These are phyloP conservation scores for Rhododendron simsii DNA, from an alignment of 148 eudicot genomes.

Conservation along the genomic window DNA sequence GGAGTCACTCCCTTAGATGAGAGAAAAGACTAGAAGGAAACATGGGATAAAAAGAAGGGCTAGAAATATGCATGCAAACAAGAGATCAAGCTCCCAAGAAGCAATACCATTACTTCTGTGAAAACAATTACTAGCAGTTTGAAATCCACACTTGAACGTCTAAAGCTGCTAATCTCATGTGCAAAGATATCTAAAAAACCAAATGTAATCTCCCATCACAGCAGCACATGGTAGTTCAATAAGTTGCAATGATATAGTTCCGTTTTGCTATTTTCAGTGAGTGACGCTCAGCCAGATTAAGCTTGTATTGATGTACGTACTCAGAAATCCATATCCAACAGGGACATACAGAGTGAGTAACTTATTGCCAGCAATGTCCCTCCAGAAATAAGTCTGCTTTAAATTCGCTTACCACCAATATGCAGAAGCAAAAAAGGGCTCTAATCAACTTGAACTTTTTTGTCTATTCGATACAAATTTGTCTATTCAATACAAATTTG, in stretches of 20 bases:
- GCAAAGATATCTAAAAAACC: neutral
- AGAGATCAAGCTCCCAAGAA: neutral
- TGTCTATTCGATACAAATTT: neutral
- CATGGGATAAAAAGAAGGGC: neutral
- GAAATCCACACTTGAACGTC: neutral
- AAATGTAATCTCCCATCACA: neutral
- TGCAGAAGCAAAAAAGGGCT: neutral
- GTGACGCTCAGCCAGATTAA: neutral
- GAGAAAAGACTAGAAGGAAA: neutral
- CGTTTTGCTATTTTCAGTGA: neutral
- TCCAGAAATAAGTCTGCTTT: neutral
- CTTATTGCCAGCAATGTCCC: neutral
- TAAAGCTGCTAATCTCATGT: neutral
- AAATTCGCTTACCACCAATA: neutral
- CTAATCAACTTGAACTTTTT: neutral
- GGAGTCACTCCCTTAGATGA: neutral
- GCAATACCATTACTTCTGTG: neutral
- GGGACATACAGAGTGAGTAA: neutral
- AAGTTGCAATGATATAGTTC: neutral
- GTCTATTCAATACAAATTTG: neutral
- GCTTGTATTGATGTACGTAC: neutral
- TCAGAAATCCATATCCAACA: neutral
- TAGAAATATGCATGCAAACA: too few species aligned
- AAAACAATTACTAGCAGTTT: neutral
- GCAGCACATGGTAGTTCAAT: neutral